Percentiles rank a stretch among this genome's conserved stretches.
phyloP scores from a whole-genome alignment of 441 rosid genomes.

The Flueggea neowawraea region DNA sequence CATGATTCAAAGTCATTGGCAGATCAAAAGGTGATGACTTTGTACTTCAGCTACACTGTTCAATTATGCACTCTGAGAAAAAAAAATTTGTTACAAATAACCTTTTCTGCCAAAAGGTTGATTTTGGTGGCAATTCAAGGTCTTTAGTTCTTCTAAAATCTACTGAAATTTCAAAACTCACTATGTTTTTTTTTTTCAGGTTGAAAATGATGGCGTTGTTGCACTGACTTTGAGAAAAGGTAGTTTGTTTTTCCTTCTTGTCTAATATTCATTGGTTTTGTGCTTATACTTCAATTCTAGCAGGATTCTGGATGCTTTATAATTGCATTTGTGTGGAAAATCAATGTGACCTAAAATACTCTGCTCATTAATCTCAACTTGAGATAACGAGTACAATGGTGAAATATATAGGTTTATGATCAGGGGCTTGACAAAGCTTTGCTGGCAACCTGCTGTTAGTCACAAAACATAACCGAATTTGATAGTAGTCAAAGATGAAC shows the following conservation, averaged over 20 bases:
- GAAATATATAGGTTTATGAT: too few relatives aligned
- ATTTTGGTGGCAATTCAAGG: background rate
- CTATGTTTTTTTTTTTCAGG: conserved; percentile 45
- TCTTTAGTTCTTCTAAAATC: background rate
- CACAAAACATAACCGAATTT: too few relatives aligned
- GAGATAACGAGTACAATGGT: too few relatives aligned
- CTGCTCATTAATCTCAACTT: too few relatives aligned
- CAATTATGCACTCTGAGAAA: background rate
- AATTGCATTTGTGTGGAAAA: background rate
- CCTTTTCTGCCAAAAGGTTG: conserved; percentile 1
- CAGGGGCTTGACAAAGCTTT: too few relatives aligned
- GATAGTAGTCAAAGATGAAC: too few relatives aligned
- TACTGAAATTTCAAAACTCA: background rate
- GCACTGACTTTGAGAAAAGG: conserved; percentile 90
- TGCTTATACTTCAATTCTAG: background rate
- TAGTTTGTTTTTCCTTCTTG: conserved; percentile 23
- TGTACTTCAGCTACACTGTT: background rate
- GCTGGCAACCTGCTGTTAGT: too few relatives aligned
- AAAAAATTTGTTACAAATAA: background rate
- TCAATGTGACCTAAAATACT: background rate
- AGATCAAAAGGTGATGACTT: conserved; percentile 59
- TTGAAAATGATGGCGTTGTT: conserved; percentile 94
- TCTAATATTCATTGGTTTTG: background rate
- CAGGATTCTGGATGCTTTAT: background rate
- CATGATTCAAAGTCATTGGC: conserved; percentile 88